These are phyloP conservation scores for Talaromyces borbonicus DNA, from an alignment of 495 filamentous ascomycete species.

Conservation along the genomic window DNA sequence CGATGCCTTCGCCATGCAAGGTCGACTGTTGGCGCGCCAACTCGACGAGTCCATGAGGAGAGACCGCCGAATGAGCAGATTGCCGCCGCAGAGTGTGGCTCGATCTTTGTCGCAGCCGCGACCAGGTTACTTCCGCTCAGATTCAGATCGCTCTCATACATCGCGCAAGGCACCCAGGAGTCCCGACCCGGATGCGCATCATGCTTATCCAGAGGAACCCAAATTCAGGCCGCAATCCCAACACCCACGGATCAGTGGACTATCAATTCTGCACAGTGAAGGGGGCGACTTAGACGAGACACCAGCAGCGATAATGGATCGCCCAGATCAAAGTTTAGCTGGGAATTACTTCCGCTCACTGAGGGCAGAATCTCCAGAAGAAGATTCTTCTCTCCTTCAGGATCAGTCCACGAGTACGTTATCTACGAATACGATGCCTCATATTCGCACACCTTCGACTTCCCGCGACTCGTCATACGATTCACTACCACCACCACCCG, in stretches of 20 bases:
- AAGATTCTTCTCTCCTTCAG: constrained; percentile 12
- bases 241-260: constrained; percentile 60
- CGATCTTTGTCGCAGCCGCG: constrained; percentile 59
- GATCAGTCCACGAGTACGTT: background rate
- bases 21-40: constrained; percentile 75
- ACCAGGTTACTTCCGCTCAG: constrained; percentile 65
- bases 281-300: constrained; percentile 18
- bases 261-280: constrained; percentile 45
- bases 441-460: constrained; percentile 2
- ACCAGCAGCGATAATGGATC: constrained; percentile 10
- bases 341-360: constrained; percentile 32
- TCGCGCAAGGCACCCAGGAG: constrained; percentile 21
- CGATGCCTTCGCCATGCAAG: constrained; percentile 87
- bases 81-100: constrained; percentile 74
- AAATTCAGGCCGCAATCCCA: constrained; percentile 58
- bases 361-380: constrained; percentile 41
- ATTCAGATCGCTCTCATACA: constrained; percentile 24
- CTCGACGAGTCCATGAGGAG: constrained; percentile 62
- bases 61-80: constrained; percentile 68
- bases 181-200: constrained; percentile 35
- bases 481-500: constrained; percentile 37
- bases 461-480: constrained; percentile 33
- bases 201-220: constrained; percentile 47
- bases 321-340: background rate
- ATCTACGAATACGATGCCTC: background rate